Percentiles rank a stretch among this genome's conserved stretches.
Evolutionary conservation across 768 basidiomycete genomes (phyloP).

Genomic region (Cyathus striatus): DNA sequence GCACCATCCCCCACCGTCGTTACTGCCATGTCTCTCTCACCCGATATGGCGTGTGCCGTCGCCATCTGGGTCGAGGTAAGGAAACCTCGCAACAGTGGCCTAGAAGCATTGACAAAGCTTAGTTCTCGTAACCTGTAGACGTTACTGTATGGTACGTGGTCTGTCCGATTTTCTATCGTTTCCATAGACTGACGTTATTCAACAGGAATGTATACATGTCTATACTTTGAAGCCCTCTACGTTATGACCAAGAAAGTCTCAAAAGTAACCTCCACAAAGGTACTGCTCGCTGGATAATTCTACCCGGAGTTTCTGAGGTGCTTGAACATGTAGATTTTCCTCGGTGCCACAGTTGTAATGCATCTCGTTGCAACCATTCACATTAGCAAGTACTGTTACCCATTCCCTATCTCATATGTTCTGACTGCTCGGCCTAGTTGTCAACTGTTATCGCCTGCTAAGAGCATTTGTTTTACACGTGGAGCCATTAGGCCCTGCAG

Average conservation of each 20-base stretch:
- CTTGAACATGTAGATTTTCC: slow-evolving; percentile 12
- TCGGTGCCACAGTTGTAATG: slow-evolving; percentile 15
- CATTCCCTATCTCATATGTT: not conserved
- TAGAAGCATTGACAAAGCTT: not conserved
- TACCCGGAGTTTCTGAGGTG: not conserved
- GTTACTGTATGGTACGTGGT: no score
- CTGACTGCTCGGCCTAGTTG: slow-evolving; percentile 1
- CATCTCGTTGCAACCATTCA: slow-evolving; percentile 17
- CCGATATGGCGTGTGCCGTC: slow-evolving; percentile 7
- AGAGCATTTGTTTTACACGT: slow-evolving; percentile 7
- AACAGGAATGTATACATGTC: slow-evolving; percentile 12
- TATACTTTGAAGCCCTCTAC: slow-evolving; percentile 12
- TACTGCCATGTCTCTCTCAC: slow-evolving; percentile 4
- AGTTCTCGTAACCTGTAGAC: no score
- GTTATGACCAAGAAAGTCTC: slow-evolving; percentile 10
- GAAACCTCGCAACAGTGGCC: not conserved
- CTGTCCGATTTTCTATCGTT: no score
- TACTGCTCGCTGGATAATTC: not conserved
- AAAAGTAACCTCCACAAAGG: slow-evolving; percentile 7
- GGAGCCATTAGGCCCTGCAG: slow-evolving; percentile 4
- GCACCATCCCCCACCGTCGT: no score
- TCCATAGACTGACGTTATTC: no score
- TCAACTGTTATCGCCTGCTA: slow-evolving; percentile 10
- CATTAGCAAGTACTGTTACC: slow-evolving; percentile 12
- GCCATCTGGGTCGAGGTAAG: slow-evolving; percentile 13